phyloP scores from a whole-genome alignment of 75 land plant species.

The Cupressus sempervirens region DNA sequence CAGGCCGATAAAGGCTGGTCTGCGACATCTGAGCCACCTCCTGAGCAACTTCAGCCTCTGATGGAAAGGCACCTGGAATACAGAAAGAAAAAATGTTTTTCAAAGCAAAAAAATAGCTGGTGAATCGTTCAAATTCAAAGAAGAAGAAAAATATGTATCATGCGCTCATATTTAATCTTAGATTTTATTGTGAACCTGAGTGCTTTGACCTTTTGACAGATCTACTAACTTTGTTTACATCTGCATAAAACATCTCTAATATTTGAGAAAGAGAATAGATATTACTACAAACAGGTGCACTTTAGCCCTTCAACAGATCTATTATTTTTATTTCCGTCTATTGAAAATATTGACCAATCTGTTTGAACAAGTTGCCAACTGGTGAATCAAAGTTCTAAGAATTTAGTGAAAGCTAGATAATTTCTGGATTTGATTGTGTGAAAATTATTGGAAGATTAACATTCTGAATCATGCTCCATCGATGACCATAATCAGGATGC shows the following conservation, averaged over 20 bases:
- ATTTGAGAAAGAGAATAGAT: background rate
- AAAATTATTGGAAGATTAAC: no score
- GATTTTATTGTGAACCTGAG: background rate
- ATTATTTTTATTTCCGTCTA: background rate
- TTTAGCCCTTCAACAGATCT: background rate
- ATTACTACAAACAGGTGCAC: background rate
- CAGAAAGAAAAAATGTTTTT: background rate
- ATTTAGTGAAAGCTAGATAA: background rate
- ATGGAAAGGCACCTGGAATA: constrained; percentile 19
- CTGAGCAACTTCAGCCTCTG: constrained; percentile 27
- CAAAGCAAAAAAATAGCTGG: background rate
- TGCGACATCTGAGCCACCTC: constrained; percentile 29
- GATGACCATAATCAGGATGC: no score
- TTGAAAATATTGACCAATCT: background rate
- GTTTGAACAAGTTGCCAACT: background rate
- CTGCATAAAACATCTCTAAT: background rate
- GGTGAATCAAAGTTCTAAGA: background rate
- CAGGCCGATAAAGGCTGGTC: constrained; percentile 27
- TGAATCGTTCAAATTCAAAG: background rate
- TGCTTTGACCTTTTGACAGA: background rate
- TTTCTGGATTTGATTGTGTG: no score
- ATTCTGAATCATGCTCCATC: no score
- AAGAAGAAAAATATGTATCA: background rate
- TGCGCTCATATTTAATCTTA: background rate
- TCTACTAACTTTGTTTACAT: background rate